phyloP scores from a whole-genome alignment of 140 eudicot species.

The Artemisia princeps region DNA sequence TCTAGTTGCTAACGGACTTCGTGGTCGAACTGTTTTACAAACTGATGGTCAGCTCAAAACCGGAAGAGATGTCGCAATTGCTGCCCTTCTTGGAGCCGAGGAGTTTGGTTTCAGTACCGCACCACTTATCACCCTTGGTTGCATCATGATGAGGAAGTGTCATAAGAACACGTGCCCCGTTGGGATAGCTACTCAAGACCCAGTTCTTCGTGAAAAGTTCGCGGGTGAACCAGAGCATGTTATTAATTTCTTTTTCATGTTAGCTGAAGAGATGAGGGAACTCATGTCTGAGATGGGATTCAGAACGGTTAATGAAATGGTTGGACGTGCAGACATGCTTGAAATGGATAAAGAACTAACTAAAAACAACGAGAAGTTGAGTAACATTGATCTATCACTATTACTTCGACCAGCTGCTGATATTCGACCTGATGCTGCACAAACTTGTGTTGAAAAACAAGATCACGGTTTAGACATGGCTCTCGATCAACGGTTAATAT shows the following conservation, averaged over 20 bases:
- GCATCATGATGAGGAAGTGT: constrained; percentile 98
- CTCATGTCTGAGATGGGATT: constrained; percentile 84
- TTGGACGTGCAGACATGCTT: constrained; percentile 95
- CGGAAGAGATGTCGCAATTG: constrained; percentile 95
- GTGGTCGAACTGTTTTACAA: constrained; percentile 88
- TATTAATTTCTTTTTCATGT: constrained; percentile 96
- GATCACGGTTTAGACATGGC: constrained; percentile 98
- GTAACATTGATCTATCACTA: constrained; percentile 71
- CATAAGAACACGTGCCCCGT: constrained; percentile 98
- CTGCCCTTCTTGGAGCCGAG: constrained; percentile 96
- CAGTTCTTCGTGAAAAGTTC: constrained; percentile 85
- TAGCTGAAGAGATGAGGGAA: constrained; percentile 94
- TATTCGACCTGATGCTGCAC: constrained; percentile 91
- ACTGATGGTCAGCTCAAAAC: constrained; percentile 98
- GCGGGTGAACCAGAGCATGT: constrained; percentile 98
- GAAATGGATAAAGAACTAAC: constrained; percentile 72
- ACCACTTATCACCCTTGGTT: constrained; percentile 89
- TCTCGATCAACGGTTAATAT: constrained; percentile 66
- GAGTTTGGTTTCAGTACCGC: constrained; percentile 99
- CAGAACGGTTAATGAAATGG: constrained; percentile 77
- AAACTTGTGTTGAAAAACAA: constrained; percentile 75
- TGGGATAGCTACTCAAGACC: constrained; percentile 98
- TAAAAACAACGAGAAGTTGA: constrained; percentile 64
- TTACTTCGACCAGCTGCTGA: constrained; percentile 93
- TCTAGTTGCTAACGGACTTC: constrained; percentile 91